Evolutionary conservation across 169 alveolate genomes (phyloP).

Genomic region (Cryptosporidium sp.): DNA sequence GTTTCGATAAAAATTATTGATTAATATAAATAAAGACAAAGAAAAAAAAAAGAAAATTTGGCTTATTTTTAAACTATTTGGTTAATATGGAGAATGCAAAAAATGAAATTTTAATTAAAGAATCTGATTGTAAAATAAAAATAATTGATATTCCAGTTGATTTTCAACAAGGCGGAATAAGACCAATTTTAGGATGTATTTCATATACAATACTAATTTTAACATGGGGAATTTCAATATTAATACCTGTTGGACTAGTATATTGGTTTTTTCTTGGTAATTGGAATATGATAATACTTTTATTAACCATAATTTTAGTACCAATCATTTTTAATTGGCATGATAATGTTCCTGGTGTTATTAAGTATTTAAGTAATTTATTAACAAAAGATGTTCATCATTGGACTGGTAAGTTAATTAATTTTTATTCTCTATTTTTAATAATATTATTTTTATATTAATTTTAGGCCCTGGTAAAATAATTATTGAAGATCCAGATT

Average conservation of each 20-base stretch:
- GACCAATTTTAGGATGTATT: constrained; percentile 36
- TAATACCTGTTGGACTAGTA: constrained; percentile 26
- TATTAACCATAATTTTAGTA: constrained; percentile 7
- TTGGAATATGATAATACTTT: neutral
- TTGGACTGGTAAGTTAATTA: constrained; percentile 68
- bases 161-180: neutral
- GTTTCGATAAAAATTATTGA: neutral
- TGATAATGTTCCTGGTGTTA: constrained; percentile 22
- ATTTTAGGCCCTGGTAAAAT: constrained; percentile 56
- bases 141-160: constrained; percentile 17
- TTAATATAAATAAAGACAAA: neutral
- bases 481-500: constrained; percentile 65
- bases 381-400: constrained; percentile 39
- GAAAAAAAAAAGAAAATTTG: no score
- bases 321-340: constrained; percentile 16
- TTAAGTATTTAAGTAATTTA: constrained; percentile 20
- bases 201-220: constrained; percentile 35
- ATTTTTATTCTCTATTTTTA: neutral
- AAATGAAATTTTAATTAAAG: neutral
- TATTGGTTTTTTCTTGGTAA: constrained; percentile 26
- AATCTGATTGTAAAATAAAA: neutral
- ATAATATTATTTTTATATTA: neutral
- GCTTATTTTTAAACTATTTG: no score
- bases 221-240: constrained; percentile 43
- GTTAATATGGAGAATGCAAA: neutral